These are phyloP conservation scores for Phytophthora niederhauseri DNA, from an alignment of 352 stramenopile species.

Conservation along the genomic window DNA sequence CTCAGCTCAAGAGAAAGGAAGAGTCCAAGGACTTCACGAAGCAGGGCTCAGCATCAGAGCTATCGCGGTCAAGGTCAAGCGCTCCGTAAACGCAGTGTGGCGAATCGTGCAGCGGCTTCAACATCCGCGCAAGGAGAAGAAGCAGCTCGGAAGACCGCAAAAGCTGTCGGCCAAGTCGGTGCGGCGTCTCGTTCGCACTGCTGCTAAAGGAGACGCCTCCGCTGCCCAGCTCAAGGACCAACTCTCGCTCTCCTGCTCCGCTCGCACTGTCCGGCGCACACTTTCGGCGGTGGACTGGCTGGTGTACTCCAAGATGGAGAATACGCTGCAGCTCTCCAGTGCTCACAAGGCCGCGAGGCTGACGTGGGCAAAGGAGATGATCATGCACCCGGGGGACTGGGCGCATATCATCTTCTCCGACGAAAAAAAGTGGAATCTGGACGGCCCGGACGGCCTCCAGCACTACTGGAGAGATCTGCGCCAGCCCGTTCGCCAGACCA, in stretches of 20 bases:
- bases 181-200: not conserved
- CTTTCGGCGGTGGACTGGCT: not conserved
- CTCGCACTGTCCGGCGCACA: not conserved
- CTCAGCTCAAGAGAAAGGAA: too few species aligned
- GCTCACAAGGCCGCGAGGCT: not conserved
- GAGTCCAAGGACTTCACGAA: too few species aligned
- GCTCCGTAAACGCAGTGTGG: too few species aligned
- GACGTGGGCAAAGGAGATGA: not conserved
- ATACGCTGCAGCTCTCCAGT: not conserved
- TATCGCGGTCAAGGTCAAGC: too few species aligned
- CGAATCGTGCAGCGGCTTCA: too few species aligned
- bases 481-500: not conserved
- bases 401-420: constrained; percentile 3
- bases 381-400: not conserved
- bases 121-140: too few species aligned
- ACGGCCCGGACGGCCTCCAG: not conserved
- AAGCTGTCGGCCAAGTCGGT: not conserved
- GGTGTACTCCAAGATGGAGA: not conserved
- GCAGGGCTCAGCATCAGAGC: too few species aligned
- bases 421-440: not conserved
- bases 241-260: not conserved
- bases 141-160: not conserved
- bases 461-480: not conserved
- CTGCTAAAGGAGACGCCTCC: not conserved
- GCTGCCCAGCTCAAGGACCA: not conserved